Conservation (phyloP, 2,329 filamentous ascomycete species). For the Plectosphaerella plurivora region DNA sequence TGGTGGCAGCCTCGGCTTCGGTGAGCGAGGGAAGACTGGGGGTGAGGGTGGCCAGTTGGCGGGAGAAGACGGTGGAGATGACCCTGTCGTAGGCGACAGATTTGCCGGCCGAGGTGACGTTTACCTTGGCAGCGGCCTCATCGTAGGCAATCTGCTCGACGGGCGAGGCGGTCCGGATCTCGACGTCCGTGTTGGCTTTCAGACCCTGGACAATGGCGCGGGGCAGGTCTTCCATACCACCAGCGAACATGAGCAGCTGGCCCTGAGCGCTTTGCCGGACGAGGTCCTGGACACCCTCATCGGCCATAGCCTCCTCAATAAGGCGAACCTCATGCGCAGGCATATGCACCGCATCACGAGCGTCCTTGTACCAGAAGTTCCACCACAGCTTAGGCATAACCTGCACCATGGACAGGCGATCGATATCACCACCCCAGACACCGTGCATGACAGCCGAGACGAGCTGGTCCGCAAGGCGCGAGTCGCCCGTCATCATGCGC, state of each 20-base stretch:
- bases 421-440: constrained; percentile 87
- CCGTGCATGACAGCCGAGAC: constrained; percentile 76
- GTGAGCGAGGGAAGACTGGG: constrained; percentile 41
- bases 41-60: constrained; percentile 34
- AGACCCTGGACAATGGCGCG: constrained; percentile 49
- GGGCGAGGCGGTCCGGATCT: constrained; percentile 44
- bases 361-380: constrained; percentile 13
- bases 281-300: constrained; percentile 12
- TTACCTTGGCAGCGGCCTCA: constrained; percentile 28
- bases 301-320: constrained; percentile 1
- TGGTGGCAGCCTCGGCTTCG: constrained; percentile 64
- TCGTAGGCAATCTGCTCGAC: constrained; percentile 43
- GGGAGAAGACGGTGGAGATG: constrained; percentile 59
- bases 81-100: constrained; percentile 46
- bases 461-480: constrained; percentile 63
- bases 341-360: constrained; percentile 5
- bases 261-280: constrained; percentile 6
- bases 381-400: constrained; percentile 47
- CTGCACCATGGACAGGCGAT: constrained; percentile 69
- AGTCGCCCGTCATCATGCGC: constrained; percentile 44
- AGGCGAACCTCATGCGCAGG: not conserved
- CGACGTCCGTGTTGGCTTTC: constrained; percentile 50
- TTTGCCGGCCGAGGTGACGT: constrained; percentile 24
- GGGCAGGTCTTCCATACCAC: constrained; percentile 61
- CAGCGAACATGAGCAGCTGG: constrained; percentile 39